These are phyloP conservation scores for Saccharomycopsis phalli DNA, from an alignment of 1,139 yeast species.

Conservation along the genomic window DNA sequence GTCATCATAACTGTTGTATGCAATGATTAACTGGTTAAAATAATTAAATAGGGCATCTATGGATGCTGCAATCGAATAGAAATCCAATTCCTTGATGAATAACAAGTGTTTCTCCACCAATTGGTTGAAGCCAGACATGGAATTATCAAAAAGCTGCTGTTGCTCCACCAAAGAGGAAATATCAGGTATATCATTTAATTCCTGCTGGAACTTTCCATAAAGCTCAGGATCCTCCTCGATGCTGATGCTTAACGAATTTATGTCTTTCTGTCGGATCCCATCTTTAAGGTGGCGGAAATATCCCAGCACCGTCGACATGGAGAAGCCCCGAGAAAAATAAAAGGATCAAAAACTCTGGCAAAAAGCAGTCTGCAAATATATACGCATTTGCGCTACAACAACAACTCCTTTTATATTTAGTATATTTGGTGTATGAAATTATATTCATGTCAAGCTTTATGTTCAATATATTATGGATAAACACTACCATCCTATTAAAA, in stretches of 20 bases:
- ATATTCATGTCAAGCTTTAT: no score
- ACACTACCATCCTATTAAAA: slow-evolving; percentile 21
- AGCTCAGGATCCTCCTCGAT: slow-evolving; percentile 3
- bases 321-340: no score
- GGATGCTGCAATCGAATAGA: slow-evolving; percentile 13
- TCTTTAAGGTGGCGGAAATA: background rate
- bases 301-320: no score
- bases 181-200: background rate
- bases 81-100: slow-evolving; percentile 11
- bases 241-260: background rate
- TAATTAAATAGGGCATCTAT: slow-evolving; percentile 15
- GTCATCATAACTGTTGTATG: slow-evolving; percentile 18
- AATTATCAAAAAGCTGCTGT: slow-evolving; percentile 5
- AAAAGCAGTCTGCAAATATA: no score
- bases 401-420: no score
- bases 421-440: no score
- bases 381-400: no score
- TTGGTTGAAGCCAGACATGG: slow-evolving; percentile 11
- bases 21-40: slow-evolving; percentile 13
- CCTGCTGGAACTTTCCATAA: slow-evolving; percentile 6
- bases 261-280: background rate
- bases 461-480: no score
- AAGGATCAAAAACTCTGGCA: no score
- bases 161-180: background rate
- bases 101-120: slow-evolving; percentile 6